A percentile compares a stretch with the other conserved stretches of the same genome.
These are phyloP conservation scores for Hydrangea macrophylla DNA, from an alignment of 148 eudicot species.

Conservation along the genomic window DNA sequence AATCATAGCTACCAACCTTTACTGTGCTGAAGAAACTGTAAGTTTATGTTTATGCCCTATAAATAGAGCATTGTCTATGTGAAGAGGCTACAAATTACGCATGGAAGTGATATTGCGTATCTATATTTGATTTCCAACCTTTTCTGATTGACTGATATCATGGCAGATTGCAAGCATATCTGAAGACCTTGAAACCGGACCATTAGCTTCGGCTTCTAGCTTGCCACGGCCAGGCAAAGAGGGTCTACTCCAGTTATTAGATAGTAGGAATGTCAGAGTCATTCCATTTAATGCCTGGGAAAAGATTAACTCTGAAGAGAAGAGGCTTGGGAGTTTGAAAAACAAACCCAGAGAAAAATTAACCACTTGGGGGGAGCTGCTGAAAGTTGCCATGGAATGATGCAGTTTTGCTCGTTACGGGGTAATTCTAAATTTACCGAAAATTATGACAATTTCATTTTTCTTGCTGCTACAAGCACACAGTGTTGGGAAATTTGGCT, in stretches of 20 bases:
- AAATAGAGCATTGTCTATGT: not conserved
- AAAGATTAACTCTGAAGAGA: constrained; percentile 77
- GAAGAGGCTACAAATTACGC: not conserved
- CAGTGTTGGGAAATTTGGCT: too few species aligned
- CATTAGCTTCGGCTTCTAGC: constrained; percentile 34
- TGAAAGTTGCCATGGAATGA: constrained; percentile 50
- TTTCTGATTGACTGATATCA: constrained; percentile 1
- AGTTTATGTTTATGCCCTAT: constrained; percentile 16
- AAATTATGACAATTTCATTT: not conserved
- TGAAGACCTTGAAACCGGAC: constrained; percentile 63
- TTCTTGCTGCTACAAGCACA: too few species aligned
- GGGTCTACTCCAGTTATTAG: constrained; percentile 64
- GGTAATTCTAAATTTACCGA: too few species aligned
- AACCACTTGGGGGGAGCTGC: constrained; percentile 63
- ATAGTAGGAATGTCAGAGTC: constrained; percentile 47
- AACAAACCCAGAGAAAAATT: constrained; percentile 78
- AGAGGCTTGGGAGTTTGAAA: constrained; percentile 57
- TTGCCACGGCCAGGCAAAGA: constrained; percentile 72
- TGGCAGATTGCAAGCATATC: constrained; percentile 64
- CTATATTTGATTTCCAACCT: not conserved
- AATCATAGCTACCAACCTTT: constrained; percentile 81
- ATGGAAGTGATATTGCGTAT: not conserved
- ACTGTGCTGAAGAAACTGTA: constrained; percentile 95
- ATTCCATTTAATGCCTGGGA: constrained; percentile 73
- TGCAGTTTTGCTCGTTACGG: too few species aligned